Percentiles rank a stretch among this genome's conserved stretches.
These are phyloP conservation scores for Pleodorina starrii DNA, from an alignment of 139 green algal genomes.

Conservation along the genomic window DNA sequence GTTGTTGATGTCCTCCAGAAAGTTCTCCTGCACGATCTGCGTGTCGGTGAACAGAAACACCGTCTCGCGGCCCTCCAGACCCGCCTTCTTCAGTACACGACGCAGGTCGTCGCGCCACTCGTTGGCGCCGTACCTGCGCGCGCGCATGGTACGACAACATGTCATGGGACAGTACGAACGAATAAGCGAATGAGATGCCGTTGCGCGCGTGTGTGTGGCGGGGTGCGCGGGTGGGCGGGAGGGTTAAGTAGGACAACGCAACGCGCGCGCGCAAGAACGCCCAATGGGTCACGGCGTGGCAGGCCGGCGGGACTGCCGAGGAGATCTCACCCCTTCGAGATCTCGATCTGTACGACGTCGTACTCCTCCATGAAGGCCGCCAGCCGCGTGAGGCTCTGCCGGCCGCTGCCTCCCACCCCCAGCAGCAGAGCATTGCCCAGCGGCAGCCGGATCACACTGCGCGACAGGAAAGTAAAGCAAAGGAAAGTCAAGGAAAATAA, in stretches of 20 bases:
- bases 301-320: no score
- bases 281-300: no score
- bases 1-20: constrained; percentile 93
- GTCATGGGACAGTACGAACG: neutral
- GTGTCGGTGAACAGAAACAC: constrained; percentile 90
- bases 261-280: neutral
- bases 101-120: constrained; percentile 82
- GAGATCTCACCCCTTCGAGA: constrained; percentile 75
- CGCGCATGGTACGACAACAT: no score
- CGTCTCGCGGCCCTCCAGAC: constrained; percentile 79
- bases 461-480: no score
- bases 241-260: neutral
- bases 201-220: neutral
- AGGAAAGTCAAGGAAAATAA: no score
- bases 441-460: constrained; percentile 56
- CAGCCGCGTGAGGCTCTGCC: constrained; percentile 78
- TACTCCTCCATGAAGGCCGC: constrained; percentile 79
- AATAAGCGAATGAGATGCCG: neutral
- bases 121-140: constrained; percentile 71
- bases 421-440: constrained; percentile 84
- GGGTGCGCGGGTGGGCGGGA: neutral
- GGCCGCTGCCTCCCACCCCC: constrained; percentile 78
- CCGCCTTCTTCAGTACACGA: constrained; percentile 79
- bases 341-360: constrained; percentile 80
- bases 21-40: constrained; percentile 87